phyloP scores from a whole-genome alignment of 345 rosid species.

The Noccaea bulbosa region DNA sequence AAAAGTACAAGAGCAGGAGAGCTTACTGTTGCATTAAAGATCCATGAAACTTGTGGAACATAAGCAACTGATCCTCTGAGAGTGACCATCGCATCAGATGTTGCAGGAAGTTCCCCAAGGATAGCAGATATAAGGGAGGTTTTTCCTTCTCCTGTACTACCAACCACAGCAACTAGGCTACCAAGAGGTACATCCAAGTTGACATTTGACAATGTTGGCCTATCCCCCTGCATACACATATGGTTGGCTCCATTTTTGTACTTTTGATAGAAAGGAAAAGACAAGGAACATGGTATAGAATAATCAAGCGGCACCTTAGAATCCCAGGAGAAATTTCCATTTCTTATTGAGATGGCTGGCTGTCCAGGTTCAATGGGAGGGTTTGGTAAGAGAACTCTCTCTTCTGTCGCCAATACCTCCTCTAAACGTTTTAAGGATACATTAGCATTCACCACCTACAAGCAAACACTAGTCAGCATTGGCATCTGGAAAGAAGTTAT shows the following conservation, averaged over 20 bases:
- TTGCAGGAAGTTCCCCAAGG: constrained; percentile 78
- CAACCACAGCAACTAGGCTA: constrained; percentile 81
- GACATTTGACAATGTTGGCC: constrained; percentile 80
- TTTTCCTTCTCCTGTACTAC: constrained; percentile 79
- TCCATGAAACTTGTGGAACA: constrained; percentile 88
- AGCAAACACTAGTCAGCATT: constrained; percentile 23
- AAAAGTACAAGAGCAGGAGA: constrained; percentile 15
- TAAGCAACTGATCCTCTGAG: constrained; percentile 67
- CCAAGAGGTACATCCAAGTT: constrained; percentile 88
- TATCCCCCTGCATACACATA: constrained; percentile 66
- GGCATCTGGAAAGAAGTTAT: neutral
- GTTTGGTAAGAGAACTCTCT: constrained; percentile 90
- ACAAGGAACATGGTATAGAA: constrained; percentile 27
- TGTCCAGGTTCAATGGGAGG: constrained; percentile 75
- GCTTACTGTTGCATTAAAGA: constrained; percentile 95
- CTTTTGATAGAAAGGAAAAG: constrained; percentile 13
- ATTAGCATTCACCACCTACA: constrained; percentile 91
- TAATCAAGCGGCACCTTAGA: constrained; percentile 59
- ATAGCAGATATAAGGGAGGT: constrained; percentile 67
- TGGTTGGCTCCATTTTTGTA: constrained; percentile 7
- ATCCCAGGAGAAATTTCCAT: constrained; percentile 95
- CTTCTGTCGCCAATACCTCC: constrained; percentile 88
- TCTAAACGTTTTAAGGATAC: constrained; percentile 95
- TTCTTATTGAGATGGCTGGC: constrained; percentile 82
- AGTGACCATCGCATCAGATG: constrained; percentile 55